Base-by-base conservation (phyloP, 768 basidiomycete genomes). In the Collybiopsis luxurians region DNA sequence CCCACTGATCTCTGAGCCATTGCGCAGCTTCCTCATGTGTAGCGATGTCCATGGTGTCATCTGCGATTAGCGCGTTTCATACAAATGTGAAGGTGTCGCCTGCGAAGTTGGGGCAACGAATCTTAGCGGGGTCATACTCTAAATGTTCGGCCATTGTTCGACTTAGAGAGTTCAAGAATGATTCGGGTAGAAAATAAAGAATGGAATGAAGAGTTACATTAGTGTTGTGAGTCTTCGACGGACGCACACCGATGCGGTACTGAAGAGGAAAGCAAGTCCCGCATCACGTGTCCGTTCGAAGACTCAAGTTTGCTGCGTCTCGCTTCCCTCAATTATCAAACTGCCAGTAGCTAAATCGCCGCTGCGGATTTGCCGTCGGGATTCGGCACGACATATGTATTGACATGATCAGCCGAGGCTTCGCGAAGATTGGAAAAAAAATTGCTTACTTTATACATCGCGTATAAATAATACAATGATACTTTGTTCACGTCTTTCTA, bases 1-100 rank as follows among this genome's bases (percentile, higher is more conserved):
- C n/a, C 57, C 57, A 58, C 15, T 31, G 23, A 4, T 53, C 26
- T 11, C 24, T 10, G 2, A 58, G 36, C 13, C 27, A 28, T 19
- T 45, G 43, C 6, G 19, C 10, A 62, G 59, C 36, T 53, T 59
- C 55, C 57, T 63, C 63, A 4, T 58, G 52, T 9, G 13, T 39
- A 1, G 52, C 47, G 23, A 54, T 42, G 19, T 36, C 30, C 5
- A 24, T 7, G 9, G 42, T 21, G 4, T 39, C 43, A 34, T 58
- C 52, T 1, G 28, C 19, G 13, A 58, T 39, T n/a, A 58, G 43
- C 9, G 31, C n/a, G 6, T n/a, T 39, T 1, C 52, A 42, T 7
- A 30, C 10, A 13, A 17, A 31, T 12, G 26, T 19, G 24, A 54
- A 39, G 15, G n/a, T 15, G n/a, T 53, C 24, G n/a, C 34, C 19